A percentile compares a stretch with the other conserved stretches of the same genome.
phyloP scores from a whole-genome alignment of 345 rosid genomes.

The Aurinia saxatilis region DNA sequence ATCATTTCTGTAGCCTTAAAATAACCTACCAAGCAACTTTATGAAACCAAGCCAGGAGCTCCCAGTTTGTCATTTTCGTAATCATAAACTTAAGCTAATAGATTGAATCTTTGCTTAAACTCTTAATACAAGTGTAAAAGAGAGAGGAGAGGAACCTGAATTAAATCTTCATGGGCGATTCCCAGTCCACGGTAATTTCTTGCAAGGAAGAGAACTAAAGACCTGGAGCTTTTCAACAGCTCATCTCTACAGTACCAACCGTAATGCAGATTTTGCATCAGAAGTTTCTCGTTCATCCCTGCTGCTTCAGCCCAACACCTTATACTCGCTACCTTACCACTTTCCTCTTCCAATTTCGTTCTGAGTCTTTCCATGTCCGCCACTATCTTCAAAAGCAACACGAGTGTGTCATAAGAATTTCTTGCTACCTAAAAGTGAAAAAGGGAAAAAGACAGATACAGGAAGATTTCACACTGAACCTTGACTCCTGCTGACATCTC shows the following conservation, averaged over 20 bases:
- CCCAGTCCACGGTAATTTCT: slow-evolving; percentile 71
- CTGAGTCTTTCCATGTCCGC: slow-evolving; percentile 59
- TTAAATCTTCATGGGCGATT: slow-evolving; percentile 55
- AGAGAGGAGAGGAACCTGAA: slow-evolving; percentile 47
- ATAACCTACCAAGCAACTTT: not conserved
- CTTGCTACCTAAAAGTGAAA: slow-evolving; percentile 6
- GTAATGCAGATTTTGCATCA: slow-evolving; percentile 46
- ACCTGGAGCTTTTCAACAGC: slow-evolving; percentile 53
- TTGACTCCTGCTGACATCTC: slow-evolving; percentile 65
- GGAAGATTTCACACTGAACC: slow-evolving; percentile 41
- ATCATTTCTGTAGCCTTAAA: not conserved
- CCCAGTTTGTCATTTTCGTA: not conserved
- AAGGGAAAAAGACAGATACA: not conserved
- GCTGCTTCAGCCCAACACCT: slow-evolving; percentile 87
- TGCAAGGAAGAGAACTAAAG: slow-evolving; percentile 62
- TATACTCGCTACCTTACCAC: slow-evolving; percentile 49
- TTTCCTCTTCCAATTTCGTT: slow-evolving; percentile 50
- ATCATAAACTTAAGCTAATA: not conserved
- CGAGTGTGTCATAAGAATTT: slow-evolving; percentile 15
- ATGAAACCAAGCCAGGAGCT: not conserved
- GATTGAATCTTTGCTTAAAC: not conserved
- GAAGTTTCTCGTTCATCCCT: slow-evolving; percentile 51
- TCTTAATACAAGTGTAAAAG: not conserved
- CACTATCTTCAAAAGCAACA: slow-evolving; percentile 40
- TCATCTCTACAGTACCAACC: slow-evolving; percentile 85